Conservation (phyloP, 192 early-diverging fungal genomes). For the Backusella sp. region DNA sequence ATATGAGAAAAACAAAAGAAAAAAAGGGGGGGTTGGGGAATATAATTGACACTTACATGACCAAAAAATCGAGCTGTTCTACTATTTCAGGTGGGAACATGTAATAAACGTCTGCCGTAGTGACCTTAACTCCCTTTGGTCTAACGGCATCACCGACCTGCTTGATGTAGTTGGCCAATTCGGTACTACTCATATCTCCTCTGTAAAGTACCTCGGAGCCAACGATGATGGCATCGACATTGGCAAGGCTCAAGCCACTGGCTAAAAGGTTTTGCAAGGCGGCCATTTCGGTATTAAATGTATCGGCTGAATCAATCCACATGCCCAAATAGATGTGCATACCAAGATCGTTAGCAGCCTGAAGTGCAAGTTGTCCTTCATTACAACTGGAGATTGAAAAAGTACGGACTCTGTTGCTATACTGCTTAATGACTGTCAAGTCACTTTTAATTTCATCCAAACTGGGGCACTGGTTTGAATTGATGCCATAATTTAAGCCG, state of each 20-base stretch:
- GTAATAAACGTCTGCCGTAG: constrained; percentile 59
- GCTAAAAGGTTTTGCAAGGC: constrained; percentile 46
- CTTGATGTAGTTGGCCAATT: constrained; percentile 45
- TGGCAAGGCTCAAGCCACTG: constrained; percentile 31
- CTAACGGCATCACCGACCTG: constrained; percentile 40
- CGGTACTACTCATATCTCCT: constrained; percentile 42
- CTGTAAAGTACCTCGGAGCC: constrained; percentile 62
- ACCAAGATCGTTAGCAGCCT: constrained; percentile 48
- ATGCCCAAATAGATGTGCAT: constrained; percentile 56
- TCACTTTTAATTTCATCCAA: constrained; percentile 47
- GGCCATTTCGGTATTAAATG: constrained; percentile 43
- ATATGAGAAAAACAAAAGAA: not conserved
- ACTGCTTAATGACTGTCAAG: constrained; percentile 44
- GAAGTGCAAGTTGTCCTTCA: constrained; percentile 50
- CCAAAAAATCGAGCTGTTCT: constrained; percentile 54
- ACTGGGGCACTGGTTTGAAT: constrained; percentile 50
- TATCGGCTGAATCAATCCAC: constrained; percentile 49
- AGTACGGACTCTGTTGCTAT: constrained; percentile 51
- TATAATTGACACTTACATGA: constrained; percentile 45
- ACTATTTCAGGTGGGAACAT: constrained; percentile 37
- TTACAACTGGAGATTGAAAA: constrained; percentile 52
- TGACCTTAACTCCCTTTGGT: constrained; percentile 43
- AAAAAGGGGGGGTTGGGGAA: not conserved
- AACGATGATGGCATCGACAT: constrained; percentile 54
- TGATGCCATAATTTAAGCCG: constrained; percentile 55